phyloP scores from a whole-genome alignment of 2,329 filamentous ascomycete genomes.

The Xylariales sp. region DNA sequence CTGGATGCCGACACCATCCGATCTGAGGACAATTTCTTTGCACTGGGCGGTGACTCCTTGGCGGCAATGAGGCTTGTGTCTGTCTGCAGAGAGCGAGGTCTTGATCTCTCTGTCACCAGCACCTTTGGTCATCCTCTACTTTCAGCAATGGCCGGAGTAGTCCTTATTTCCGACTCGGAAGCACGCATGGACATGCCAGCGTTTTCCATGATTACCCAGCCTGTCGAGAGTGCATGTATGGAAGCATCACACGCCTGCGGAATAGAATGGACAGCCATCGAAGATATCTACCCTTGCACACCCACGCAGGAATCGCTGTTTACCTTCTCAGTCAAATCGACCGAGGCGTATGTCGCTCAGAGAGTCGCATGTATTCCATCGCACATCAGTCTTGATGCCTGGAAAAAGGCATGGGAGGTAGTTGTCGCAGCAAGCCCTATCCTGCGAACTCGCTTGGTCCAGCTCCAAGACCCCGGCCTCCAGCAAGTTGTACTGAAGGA shows the following conservation, averaged over 20 bases:
- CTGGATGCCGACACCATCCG: not conserved
- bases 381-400: not conserved
- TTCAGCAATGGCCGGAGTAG: not conserved
- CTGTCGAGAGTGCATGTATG: not conserved
- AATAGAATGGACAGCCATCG: not conserved
- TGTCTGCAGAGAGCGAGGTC: not conserved
- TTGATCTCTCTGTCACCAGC: not conserved
- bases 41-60: not conserved
- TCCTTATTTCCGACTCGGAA: not conserved
- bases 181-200: not conserved
- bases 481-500: conserved; percentile 5
- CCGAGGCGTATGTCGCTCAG: conserved; percentile 2
- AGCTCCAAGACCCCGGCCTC: not conserved
- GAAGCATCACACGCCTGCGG: not conserved
- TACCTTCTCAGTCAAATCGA: not conserved
- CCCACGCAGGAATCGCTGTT: conserved; percentile 5
- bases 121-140: not conserved
- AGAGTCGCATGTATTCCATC: not conserved
- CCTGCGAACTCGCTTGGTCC: conserved; percentile 4
- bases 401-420: conserved; percentile 1
- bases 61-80: not conserved
- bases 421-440: conserved; percentile 1
- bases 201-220: not conserved
- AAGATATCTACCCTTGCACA: conserved; percentile 7
- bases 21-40: not conserved